These are phyloP conservation scores for Globisporangium heterothallicum DNA, from an alignment of 352 stramenopile species.

Conservation along the genomic window DNA sequence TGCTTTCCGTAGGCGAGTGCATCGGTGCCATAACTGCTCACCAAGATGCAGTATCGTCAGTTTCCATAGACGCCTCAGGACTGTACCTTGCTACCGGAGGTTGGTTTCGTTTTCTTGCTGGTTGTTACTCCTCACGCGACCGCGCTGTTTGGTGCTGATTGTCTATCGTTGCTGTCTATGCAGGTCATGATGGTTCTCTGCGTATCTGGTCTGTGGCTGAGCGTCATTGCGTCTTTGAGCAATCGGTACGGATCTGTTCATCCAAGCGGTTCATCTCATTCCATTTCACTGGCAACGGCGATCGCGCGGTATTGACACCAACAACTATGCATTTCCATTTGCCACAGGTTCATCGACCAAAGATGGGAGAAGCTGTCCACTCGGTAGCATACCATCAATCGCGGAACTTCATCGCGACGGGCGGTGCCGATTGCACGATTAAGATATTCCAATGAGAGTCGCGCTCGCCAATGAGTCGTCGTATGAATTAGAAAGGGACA, in stretches of 20 bases:
- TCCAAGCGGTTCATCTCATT: neutral
- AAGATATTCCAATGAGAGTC: conserved; percentile 81
- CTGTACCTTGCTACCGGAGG: conserved; percentile 73
- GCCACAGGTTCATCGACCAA: conserved; percentile 62
- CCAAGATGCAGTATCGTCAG: conserved; percentile 72
- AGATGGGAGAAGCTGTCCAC: conserved; percentile 77
- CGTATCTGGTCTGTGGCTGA: conserved; percentile 80
- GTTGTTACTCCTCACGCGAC: too few relatives aligned
- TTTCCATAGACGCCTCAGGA: conserved; percentile 73
- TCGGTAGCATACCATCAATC: conserved; percentile 71
- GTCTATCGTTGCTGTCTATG: conserved; percentile 1
- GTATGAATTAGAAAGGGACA: neutral
- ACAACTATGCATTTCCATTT: neutral
- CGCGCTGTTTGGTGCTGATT: neutral
- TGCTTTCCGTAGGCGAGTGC: conserved; percentile 78
- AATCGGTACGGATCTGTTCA: conserved; percentile 40
- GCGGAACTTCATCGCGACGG: conserved; percentile 76
- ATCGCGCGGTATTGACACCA: too few relatives aligned
- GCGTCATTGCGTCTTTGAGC: conserved; percentile 83
- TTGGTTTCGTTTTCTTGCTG: conserved; percentile 14
- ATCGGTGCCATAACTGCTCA: conserved; percentile 71
- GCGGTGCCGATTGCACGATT: conserved; percentile 77
- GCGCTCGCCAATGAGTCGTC: neutral
- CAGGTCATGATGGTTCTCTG: conserved; percentile 80
- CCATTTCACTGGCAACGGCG: neutral